Conservation (phyloP, 2,329 filamentous ascomycete genomes). For the Fonsecaea nubica region DNA sequence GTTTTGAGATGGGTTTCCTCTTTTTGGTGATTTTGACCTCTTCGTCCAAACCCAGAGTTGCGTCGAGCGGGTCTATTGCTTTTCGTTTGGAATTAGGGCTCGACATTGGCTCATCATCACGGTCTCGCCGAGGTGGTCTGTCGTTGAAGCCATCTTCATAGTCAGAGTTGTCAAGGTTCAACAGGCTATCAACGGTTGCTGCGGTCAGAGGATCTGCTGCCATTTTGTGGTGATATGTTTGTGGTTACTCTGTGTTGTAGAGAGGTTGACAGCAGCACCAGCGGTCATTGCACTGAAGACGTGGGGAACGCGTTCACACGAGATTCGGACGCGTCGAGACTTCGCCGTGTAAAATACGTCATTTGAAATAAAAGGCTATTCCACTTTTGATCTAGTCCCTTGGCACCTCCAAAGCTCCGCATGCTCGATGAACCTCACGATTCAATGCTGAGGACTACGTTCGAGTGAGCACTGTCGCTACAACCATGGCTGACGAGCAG, state of each 20-base stretch:
- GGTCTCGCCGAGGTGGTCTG: slow-evolving; percentile 26
- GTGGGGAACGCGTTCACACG: not conserved
- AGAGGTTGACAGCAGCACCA: not conserved
- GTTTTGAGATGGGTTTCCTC: slow-evolving; percentile 77
- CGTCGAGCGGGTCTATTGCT: slow-evolving; percentile 58
- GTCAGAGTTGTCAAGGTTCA: slow-evolving; percentile 70
- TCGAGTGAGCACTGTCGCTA: slow-evolving; percentile 9
- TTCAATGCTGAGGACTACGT: slow-evolving; percentile 19
- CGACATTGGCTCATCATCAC: slow-evolving; percentile 39
- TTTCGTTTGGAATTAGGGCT: slow-evolving; percentile 48
- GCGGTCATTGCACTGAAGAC: not conserved
- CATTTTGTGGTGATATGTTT: slow-evolving; percentile 25
- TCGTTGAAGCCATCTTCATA: slow-evolving; percentile 49
- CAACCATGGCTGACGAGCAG: slow-evolving; percentile 39
- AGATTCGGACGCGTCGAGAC: slow-evolving; percentile 6
- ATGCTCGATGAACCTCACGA: slow-evolving; percentile 25
- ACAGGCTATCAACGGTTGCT: slow-evolving; percentile 69
- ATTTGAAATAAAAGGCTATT: slow-evolving; percentile 25
- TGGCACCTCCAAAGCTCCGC: slow-evolving; percentile 32
- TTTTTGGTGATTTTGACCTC: slow-evolving; percentile 83
- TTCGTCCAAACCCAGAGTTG: slow-evolving; percentile 78
- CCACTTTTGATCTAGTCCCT: slow-evolving; percentile 21
- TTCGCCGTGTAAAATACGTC: slow-evolving; percentile 24
- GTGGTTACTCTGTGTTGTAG: not conserved
- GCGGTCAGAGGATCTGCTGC: slow-evolving; percentile 41